Evolutionary conservation across 2,329 filamentous ascomycete genomes (phyloP).

Genomic region (Fusarium buharicum): DNA sequence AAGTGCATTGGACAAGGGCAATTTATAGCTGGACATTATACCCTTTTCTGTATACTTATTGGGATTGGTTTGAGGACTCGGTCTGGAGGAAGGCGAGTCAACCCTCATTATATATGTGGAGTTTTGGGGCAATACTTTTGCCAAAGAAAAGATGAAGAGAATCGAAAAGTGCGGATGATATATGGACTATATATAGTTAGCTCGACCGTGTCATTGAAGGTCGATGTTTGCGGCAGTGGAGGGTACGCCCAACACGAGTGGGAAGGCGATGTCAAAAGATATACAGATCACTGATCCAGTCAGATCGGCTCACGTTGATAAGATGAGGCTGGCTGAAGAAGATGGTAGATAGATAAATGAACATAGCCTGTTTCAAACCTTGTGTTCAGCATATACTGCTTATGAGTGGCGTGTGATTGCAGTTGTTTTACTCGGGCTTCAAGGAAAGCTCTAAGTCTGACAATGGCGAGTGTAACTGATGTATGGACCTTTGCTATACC

Average conservation of each 20-base stretch:
- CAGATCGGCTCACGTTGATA: neutral
- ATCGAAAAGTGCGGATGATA: conserved; percentile 21
- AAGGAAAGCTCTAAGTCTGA: too few relatives aligned
- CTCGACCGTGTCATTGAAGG: neutral
- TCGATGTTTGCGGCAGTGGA: neutral
- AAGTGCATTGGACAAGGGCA: conserved; percentile 14
- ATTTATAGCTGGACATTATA: conserved; percentile 33
- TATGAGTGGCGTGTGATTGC: too few relatives aligned
- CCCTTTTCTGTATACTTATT: conserved; percentile 43
- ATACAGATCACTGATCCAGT: conserved; percentile 3
- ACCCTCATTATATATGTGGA: conserved; percentile 29
- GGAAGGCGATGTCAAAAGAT: neutral
- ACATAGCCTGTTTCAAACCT: conserved; percentile 13
- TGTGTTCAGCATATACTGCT: neutral
- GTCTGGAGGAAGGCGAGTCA: conserved; percentile 5
- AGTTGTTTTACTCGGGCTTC: too few relatives aligned
- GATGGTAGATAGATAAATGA: conserved; percentile 11
- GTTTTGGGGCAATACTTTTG: conserved; percentile 25
- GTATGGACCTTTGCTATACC: too few relatives aligned
- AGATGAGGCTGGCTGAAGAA: neutral
- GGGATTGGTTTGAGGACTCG: conserved; percentile 12
- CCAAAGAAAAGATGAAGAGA: neutral
- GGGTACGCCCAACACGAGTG: neutral
- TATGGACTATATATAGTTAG: neutral
- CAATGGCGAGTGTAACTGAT: too few relatives aligned